Conservation (phyloP, 1,139 yeast genomes). For the Hanseniaspora gamundiae region DNA sequence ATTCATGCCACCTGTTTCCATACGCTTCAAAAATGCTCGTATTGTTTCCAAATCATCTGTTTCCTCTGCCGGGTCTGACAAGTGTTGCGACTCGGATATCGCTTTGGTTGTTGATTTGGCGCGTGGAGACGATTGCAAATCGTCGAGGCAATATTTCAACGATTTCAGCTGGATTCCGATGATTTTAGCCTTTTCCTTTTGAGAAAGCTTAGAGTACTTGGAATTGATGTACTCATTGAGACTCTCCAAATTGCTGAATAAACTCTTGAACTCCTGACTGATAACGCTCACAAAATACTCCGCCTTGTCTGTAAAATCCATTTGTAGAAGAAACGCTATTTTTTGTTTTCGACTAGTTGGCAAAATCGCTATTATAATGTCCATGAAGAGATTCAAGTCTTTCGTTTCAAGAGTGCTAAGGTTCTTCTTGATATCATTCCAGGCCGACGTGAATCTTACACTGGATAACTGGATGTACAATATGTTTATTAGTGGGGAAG, state of each 20-base stretch:
- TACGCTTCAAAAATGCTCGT: conserved; percentile 34
- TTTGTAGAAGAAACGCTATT: conserved; percentile 29
- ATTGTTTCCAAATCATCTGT: conserved; percentile 39
- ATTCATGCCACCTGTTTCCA: conserved; percentile 24
- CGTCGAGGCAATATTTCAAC: conserved; percentile 42
- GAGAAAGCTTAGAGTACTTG: conserved; percentile 39
- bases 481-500: neutral
- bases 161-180: conserved; percentile 51
- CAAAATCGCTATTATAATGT: conserved; percentile 44
- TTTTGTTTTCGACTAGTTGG: conserved; percentile 46
- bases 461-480: neutral
- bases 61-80: conserved; percentile 20
- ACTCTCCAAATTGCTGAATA: conserved; percentile 23
- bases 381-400: conserved; percentile 26
- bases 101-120: conserved; percentile 7
- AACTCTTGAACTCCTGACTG: conserved; percentile 23
- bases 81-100: neutral
- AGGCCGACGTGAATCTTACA: neutral
- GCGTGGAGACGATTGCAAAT: conserved; percentile 27
- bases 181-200: conserved; percentile 43
- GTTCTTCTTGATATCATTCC: neutral
- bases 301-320: conserved; percentile 29
- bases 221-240: conserved; percentile 26
- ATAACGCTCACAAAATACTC: conserved; percentile 27
- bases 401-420: neutral